Base-by-base conservation (phyloP, 1,284 basidiomycete genomes). In the Moesziomyces parantarcticus region DNA sequence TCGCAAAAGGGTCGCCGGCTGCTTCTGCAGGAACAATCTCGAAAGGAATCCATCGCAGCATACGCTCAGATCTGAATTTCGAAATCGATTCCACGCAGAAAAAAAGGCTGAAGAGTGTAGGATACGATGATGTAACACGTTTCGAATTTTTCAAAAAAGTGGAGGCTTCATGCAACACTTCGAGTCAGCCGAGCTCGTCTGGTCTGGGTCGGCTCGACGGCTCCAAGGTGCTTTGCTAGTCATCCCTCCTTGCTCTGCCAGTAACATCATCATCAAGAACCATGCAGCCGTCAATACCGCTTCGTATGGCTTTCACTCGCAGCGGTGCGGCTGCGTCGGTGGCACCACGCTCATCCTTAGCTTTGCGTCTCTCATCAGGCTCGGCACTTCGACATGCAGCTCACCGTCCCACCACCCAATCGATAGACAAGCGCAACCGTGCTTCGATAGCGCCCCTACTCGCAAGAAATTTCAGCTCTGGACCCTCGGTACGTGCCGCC, bases 141-240 rank as follows among this genome's bases (percentile, higher is more conserved):
- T 14, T 9, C n/a, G 25, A 26, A 22, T 16, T 25, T 32, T 16
- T 11, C n/a, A n/a, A 14, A 29, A 43, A 51, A 32, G 41, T 51
- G 50, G 40, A 51, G 40, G 50, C 29, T 9, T 9, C 36, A 39
- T 39, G 16, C 36, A 2, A 2, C 16, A 4, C 5, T 26, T 42
- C 50, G 40, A 51, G 50, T 51, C 50, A 51, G 50, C 50, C 50
- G 50, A 51, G 50, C 50, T 20, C 20, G n/a, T 26, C 18, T 21
- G 3, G 16, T 39, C 16, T 39, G 16, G 16, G 11, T 39, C 6
- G 36, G 32, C 9, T 34, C 6, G 14, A 13, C 32, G 11, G 16
- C 36, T 39, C 36, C 36, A n/a, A n/a, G n/a, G n/a, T n/a, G n/a
- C n/a, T n/a, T n/a, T n/a, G n/a, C n/a, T n/a, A n/a, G n/a, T n/a